Conservation (phyloP, 345 rosid genomes). For the Eucalyptus marginata region DNA sequence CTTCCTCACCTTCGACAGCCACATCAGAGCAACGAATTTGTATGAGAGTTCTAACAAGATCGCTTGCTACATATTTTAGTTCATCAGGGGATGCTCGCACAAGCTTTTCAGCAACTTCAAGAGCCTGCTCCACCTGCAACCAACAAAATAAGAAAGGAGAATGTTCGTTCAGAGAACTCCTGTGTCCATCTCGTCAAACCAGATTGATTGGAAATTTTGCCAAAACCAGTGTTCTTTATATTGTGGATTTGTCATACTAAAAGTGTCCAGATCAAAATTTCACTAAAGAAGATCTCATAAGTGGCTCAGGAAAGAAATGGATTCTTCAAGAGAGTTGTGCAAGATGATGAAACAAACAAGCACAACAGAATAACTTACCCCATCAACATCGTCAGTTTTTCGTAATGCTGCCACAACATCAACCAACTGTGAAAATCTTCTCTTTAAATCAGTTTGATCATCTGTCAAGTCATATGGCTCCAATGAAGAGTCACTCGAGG, state of each 20-base stretch:
- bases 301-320: background rate
- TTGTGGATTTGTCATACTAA: background rate
- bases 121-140: slow-evolving; percentile 81
- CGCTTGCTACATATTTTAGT: slow-evolving; percentile 63
- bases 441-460: slow-evolving; percentile 65
- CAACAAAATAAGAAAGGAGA: background rate
- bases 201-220: background rate
- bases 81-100: slow-evolving; percentile 95
- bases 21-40: slow-evolving; percentile 91
- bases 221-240: background rate
- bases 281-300: background rate
- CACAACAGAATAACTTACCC: slow-evolving; percentile 45
- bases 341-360: background rate
- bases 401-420: slow-evolving; percentile 90
- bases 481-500: slow-evolving; percentile 63
- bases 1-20: slow-evolving; percentile 93
- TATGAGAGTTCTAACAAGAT: slow-evolving; percentile 65
- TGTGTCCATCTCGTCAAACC: background rate
- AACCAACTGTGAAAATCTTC: slow-evolving; percentile 64
- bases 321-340: background rate
- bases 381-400: slow-evolving; percentile 84
- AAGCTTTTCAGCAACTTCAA: slow-evolving; percentile 79
- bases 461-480: slow-evolving; percentile 91
- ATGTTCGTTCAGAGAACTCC: background rate
- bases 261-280: background rate